Base-by-base conservation (phyloP, 192 early-diverging fungal genomes). In the Mortierella hygrophila region DNA sequence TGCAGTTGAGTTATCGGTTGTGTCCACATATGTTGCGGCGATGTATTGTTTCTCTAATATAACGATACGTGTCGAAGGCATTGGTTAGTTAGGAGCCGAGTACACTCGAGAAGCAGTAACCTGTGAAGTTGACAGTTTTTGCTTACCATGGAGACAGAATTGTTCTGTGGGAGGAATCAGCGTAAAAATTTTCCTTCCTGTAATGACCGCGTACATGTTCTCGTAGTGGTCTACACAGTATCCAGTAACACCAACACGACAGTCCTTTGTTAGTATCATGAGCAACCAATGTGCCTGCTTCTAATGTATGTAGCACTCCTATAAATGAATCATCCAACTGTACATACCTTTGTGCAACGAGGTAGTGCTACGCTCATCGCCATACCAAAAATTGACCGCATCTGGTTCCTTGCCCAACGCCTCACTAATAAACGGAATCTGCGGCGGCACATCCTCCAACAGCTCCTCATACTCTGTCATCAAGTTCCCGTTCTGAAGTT, bases 371-470 rank as follows among this genome's bases (percentile, higher is more conserved):
- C 77, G 47, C 38, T 86, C 82, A 49, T 90, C 87, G 6, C 91
- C 91, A 73, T 89, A 91, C 91, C 91, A 91, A 71, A 91, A 91
- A 73, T 91, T 91, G 63, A 91, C 83, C 13, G 91, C 91, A 44
- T 91, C 91, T 0, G 91, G 91, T 15, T 68, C 26, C 68, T 73
- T 85, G 38, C 85, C 88, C 21, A 91, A 52, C 0, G 91, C 91
- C 72, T 91, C 88, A 41, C 74, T 83, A 29, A 83, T 88, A 77
- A 89, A 91, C 1, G 75, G 57, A 26, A 91, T 90, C 20, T 89
- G 83, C 20, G 72, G n/a, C 21, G 84, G 83, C 4, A 91, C 78
- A 78, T 91, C 91, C 0, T 80, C 70, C 57, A 89, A 73, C 13
- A 91, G 63, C 6, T 80, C 81, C 35, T 79, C 49, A 46, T 87